Base-by-base conservation (phyloP, 2,329 filamentous ascomycete species). In the Neofusicoccum parvum region DNA sequence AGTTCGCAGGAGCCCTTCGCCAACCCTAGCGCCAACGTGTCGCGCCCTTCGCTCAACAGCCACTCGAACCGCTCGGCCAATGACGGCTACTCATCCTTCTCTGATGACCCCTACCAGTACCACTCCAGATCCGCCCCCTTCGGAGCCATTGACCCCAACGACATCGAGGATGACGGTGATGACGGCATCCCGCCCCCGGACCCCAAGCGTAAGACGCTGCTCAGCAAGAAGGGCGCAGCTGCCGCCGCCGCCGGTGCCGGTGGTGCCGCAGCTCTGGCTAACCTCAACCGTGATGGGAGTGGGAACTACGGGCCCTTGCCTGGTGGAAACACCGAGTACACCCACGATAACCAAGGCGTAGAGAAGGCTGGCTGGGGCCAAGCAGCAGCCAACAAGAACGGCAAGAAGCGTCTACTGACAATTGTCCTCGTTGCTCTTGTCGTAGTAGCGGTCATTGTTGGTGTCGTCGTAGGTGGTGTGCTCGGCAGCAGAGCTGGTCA, bases 131-230 rank as follows among this genome's bases (percentile, higher is more conserved):
- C 64, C n/a, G 4, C 71, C 69, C 68, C 73, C 39, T 72, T 78
- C 72, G 85, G 77, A 59, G 74, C 77, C 59, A 84, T 95, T 66
- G 89, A 97, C 74, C 92, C 93, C 2, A 87, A 91, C 72, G 88
- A 89, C 14, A 94, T 97, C 69, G 86, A 86, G 23, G 94, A 97
- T 75, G 94, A 97, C 73, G 92, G 92, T 34, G 94, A 97, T 72
- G 94, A 96, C 74, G 92, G 90, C 1, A 84, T 95, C 60, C 83
- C 86, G 4, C 72, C 72, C 15, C 59, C 78, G 75, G 54, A 74
- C 72, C 78, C 75, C 71, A 80, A 82, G 75, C 83, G 85, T 67
- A 85, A 82, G 69, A 80, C 78, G 80, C 80, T 56, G 79, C 80
- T 41, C 51, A 73, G 73, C 37, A 70, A 71, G 37, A 72, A 71